phyloP scores from a whole-genome alignment of 2,329 filamentous ascomycete species.

The Neopestalotiopsis sp. region DNA sequence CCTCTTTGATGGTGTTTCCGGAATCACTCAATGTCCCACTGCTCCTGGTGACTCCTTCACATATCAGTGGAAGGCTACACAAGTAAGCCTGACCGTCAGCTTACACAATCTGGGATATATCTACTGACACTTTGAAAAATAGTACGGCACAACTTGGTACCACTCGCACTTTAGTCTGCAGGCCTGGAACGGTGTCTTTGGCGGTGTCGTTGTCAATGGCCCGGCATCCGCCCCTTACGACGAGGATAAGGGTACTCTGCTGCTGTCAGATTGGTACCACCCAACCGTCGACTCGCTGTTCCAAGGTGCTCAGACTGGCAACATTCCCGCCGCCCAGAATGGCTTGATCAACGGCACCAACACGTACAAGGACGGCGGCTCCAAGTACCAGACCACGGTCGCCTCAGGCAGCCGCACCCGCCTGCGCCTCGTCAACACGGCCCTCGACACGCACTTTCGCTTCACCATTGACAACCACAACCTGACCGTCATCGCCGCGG shows the following conservation, averaged over 20 bases:
- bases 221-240: slow-evolving; percentile 66
- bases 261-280: slow-evolving; percentile 66
- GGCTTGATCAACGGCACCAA: slow-evolving; percentile 42
- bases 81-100: neutral
- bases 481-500: slow-evolving; percentile 58
- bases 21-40: slow-evolving; percentile 55
- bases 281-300: slow-evolving; percentile 45
- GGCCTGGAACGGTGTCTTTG: slow-evolving; percentile 61
- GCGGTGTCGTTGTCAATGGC: slow-evolving; percentile 67
- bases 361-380: slow-evolving; percentile 40
- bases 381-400: slow-evolving; percentile 44
- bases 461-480: slow-evolving; percentile 59
- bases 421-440: slow-evolving; percentile 51
- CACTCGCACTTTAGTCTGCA: slow-evolving; percentile 63
- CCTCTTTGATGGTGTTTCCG: slow-evolving; percentile 58
- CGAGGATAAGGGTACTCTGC: slow-evolving; percentile 64
- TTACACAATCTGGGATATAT: neutral
- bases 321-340: slow-evolving; percentile 48
- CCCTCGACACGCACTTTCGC: slow-evolving; percentile 43
- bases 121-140: neutral
- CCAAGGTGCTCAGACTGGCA: slow-evolving; percentile 30
- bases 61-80: slow-evolving; percentile 62
- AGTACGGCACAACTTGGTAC: slow-evolving; percentile 64
- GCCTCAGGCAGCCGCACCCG: slow-evolving; percentile 49
- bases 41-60: slow-evolving; percentile 57